A percentile compares a stretch with the other conserved stretches of the same genome.
Conservation (phyloP, 2,329 filamentous ascomycete species). For the Dryadomyces quercus-mongolicae region DNA sequence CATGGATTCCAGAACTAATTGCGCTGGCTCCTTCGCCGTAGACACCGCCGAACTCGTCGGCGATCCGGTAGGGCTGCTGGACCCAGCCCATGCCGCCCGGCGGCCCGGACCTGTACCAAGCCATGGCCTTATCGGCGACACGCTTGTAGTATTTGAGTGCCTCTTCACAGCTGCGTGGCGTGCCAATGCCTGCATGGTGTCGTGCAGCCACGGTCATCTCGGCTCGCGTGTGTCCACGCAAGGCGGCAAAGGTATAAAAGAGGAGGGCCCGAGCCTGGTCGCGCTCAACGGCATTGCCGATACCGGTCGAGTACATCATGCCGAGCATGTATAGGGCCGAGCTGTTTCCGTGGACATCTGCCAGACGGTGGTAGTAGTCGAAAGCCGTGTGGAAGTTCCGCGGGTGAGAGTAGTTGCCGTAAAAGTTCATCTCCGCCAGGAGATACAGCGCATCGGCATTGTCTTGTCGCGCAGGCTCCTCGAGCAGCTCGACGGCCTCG, state of each 20-base stretch:
- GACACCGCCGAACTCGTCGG: constrained; percentile 81
- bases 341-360: constrained; percentile 66
- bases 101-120: constrained; percentile 78
- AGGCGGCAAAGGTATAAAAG: constrained; percentile 88
- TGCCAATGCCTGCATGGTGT: constrained; percentile 74
- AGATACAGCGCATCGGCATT: constrained; percentile 80
- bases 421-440: constrained; percentile 90
- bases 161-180: constrained; percentile 72
- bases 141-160: constrained; percentile 83
- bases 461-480: constrained; percentile 39
- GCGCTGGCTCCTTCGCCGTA: constrained; percentile 93
- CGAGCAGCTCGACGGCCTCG: constrained; percentile 39
- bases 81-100: constrained; percentile 74
- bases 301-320: constrained; percentile 87
- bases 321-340: constrained; percentile 94
- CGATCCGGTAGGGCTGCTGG: constrained; percentile 70
- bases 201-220: constrained; percentile 91
- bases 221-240: constrained; percentile 68
- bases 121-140: constrained; percentile 85
- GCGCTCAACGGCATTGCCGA: constrained; percentile 66
- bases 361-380: constrained; percentile 66
- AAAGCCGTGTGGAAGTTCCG: constrained; percentile 72
- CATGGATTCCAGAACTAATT: constrained; percentile 74
- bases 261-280: constrained; percentile 87
- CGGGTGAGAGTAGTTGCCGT: constrained; percentile 84